Evolutionary conservation across 192 early-diverging fungal genomes (phyloP), one percentile per base, ranked within the genome.

Genomic region (Umbelopsis isabellina): DNA sequence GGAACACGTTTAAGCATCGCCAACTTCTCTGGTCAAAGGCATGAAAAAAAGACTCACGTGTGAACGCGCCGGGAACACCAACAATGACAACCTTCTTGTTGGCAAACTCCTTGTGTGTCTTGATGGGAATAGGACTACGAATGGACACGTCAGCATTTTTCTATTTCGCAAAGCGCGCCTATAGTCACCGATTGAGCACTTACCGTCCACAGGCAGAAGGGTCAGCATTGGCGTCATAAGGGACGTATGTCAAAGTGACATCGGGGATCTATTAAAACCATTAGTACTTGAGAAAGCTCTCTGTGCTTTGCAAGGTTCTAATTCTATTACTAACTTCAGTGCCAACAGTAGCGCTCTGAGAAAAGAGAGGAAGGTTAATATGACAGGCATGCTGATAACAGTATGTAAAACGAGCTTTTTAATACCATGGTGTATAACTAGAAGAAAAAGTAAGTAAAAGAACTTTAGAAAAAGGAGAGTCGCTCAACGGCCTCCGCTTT

Each of bases 51-150:
- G 27, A 61, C 55, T 61, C 18, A 61, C 55, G 55, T 35, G 55
- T 61, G 8, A 61, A 61, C 6, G 55, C 55, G 25, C 71, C 75
- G 0, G 87, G 85, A 49, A 85, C 84, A 53, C 83, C 79, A 70
- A 91, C 86, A 68, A 91, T 80, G 46, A 91, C 82, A 25, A 84
- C 86, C 66, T 84, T 88, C 75, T 87, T 89, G 66, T 79, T 79
- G 71, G 82, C 81, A 66, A 89, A 81, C 5, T 86, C 78, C 41
- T 80, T 80, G 20, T 74, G 55, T 41, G 73, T 72, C 33, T 67
- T 45, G 23, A 41, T 15, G 37, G 78, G 50, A 8, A 71, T 45
- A 9, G 78, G 75, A 41, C 66, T 70, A 68, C 21, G 20, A 30
- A 30, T 3, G 15, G 27, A 20, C 27, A 30, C 22, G 49, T 12